Conservation (phyloP, 2,329 filamentous ascomycete genomes). For the Dichotomopilus funicola region DNA sequence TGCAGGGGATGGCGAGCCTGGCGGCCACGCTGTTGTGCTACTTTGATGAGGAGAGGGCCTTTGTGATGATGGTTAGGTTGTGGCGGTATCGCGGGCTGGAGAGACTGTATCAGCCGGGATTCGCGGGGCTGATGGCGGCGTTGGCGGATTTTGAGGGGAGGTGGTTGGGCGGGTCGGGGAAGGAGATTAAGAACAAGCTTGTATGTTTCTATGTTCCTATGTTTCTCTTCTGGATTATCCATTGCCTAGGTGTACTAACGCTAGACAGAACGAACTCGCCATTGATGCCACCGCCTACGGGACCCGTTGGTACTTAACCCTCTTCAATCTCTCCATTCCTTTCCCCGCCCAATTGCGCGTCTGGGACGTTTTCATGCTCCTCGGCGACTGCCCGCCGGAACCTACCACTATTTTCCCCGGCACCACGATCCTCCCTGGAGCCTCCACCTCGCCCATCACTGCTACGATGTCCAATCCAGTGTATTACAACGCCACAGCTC, state of each 20-base stretch:
- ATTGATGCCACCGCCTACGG: constrained; percentile 91
- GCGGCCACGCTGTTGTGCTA: constrained; percentile 92
- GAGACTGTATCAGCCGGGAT: constrained; percentile 75
- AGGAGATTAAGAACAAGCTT: constrained; percentile 73
- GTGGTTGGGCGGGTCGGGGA: constrained; percentile 62
- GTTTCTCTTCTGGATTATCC: background rate
- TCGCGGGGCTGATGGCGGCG: constrained; percentile 79
- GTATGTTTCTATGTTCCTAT: constrained; percentile 43
- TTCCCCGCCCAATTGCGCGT: constrained; percentile 90
- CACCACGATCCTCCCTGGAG: background rate
- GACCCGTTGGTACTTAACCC: constrained; percentile 91
- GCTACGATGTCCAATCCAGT: constrained; percentile 1
- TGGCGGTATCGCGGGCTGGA: constrained; percentile 87
- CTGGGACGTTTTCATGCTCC: constrained; percentile 96
- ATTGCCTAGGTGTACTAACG: constrained; percentile 10
- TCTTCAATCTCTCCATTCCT: constrained; percentile 95
- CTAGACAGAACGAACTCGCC: constrained; percentile 58
- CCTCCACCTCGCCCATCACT: background rate
- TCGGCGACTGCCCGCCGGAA: constrained; percentile 63
- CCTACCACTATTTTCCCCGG: background rate
- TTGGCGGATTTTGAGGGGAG: constrained; percentile 75
- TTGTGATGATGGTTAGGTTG: constrained; percentile 92
- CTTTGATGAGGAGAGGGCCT: constrained; percentile 89
- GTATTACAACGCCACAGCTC: background rate
- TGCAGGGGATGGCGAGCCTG: constrained; percentile 94